Percentiles rank a stretch among this genome's conserved stretches.
Conservation (phyloP, 805 yeast genomes). For the Tetrapisispora nanseiensis region DNA sequence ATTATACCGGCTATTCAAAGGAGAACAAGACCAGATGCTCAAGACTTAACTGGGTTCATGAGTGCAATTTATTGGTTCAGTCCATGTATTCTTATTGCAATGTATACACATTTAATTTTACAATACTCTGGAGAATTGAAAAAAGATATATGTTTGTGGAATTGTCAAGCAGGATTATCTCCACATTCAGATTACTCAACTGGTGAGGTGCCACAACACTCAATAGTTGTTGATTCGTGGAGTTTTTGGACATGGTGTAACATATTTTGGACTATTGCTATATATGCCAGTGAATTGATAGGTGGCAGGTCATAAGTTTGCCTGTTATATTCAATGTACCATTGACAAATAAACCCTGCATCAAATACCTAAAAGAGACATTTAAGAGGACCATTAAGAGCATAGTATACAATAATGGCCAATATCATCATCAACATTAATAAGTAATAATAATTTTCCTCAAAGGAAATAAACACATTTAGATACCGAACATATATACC, state of each 20-base stretch:
- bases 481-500: no score
- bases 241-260: constrained; percentile 97
- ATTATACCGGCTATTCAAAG: constrained; percentile 70
- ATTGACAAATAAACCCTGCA: no score
- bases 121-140: constrained; percentile 75
- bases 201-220: no score
- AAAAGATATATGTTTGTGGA: constrained; percentile 52
- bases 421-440: neutral
- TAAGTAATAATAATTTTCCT: neutral
- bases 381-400: no score
- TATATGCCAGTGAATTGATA: constrained; percentile 70
- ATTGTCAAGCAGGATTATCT: constrained; percentile 24
- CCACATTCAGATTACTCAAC: no score
- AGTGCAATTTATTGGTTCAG: constrained; percentile 73
- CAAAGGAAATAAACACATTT: neutral
- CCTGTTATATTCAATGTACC: no score
- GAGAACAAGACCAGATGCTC: constrained; percentile 18
- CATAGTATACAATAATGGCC: neutral
- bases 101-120: constrained; percentile 87
- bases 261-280: constrained; percentile 65
- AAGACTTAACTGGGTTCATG: constrained; percentile 26
- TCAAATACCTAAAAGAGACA: no score
- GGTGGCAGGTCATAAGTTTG: constrained; percentile 8
- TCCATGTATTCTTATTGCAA: constrained; percentile 89
- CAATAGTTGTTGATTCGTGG: constrained; percentile 55